phyloP scores from a whole-genome alignment of 2,329 filamentous ascomycete genomes.

The Fusarium mundagurra region DNA sequence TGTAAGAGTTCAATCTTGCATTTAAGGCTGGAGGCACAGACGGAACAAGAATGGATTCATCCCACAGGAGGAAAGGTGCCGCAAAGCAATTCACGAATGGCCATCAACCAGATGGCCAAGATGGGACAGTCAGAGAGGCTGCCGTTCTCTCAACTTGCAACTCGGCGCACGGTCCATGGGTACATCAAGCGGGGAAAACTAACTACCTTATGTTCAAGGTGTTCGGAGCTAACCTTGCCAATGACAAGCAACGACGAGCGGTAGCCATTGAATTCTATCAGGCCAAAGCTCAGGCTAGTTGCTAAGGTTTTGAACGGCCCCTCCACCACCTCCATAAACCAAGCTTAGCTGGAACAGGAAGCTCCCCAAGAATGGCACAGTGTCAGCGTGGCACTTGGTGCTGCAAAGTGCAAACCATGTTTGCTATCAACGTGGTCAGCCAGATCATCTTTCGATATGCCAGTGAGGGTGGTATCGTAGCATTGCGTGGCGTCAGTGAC shows the following conservation, averaged over 20 bases:
- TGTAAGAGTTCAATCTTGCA: slow-evolving; percentile 41
- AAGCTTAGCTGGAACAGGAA: slow-evolving; percentile 40
- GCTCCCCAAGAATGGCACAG: slow-evolving; percentile 39
- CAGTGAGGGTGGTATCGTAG: slow-evolving; percentile 19
- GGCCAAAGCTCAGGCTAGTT: slow-evolving; percentile 18
- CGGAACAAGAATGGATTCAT: slow-evolving; percentile 42
- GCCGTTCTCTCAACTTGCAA: slow-evolving; percentile 22
- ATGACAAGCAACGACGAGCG: slow-evolving; percentile 21
- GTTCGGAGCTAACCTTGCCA: slow-evolving; percentile 30
- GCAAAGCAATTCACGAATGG: slow-evolving; percentile 40
- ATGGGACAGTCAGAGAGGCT: slow-evolving; percentile 36
- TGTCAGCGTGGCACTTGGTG: slow-evolving; percentile 19
- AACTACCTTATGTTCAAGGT: not conserved
- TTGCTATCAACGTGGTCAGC: slow-evolving; percentile 3
- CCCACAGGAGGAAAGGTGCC: slow-evolving; percentile 42
- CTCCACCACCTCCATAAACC: slow-evolving; percentile 4
- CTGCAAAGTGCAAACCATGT: slow-evolving; percentile 1
- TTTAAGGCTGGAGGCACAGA: slow-evolving; percentile 43
- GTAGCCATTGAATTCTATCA: slow-evolving; percentile 5
- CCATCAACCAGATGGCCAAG: slow-evolving; percentile 40
- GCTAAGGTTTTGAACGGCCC: slow-evolving; percentile 26
- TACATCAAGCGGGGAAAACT: slow-evolving; percentile 37
- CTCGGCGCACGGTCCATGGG: slow-evolving; percentile 35
- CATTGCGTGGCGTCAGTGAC: slow-evolving; percentile 22
- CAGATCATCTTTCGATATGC: slow-evolving; percentile 1